Base-by-base conservation (phyloP, 768 basidiomycete species). In the Phylloporus sp. region DNA sequence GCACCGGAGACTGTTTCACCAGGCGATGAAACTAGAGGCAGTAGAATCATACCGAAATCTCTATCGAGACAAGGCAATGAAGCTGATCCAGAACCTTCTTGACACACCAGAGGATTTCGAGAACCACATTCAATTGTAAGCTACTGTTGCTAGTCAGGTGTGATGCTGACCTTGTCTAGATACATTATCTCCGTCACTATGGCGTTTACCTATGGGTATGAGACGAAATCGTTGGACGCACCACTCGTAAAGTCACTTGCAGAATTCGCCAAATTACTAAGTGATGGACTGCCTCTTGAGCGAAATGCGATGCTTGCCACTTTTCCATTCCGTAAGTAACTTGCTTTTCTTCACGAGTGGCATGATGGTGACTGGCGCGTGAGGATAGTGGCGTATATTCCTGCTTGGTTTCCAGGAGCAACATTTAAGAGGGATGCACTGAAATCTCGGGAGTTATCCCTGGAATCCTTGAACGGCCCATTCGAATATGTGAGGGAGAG, bases 101-200 rank as follows among this genome's bases (percentile, higher is more conserved):
- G 54, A 67, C 6, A 47, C 54, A 9, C 65, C 65, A 4, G 28
- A 50, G 28, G 53, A 56, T 26, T 66, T 69, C 31, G 62, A 67
- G 39, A 54, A 47, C 18, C 67, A 66, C 31, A 49, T 67, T 32
- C 55, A 47, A 8, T 39, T 66, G 64, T 68, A 27, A 35, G 56
- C 28, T 12, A 12, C n/a, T 7, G 4, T 36, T 48, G 22, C 5
- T 43, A 24, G 44, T 38, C 15, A 11, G 16, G 35, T 24, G 24
- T 15, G 23, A 27, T 24, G 29, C 35, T 47, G 48, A 54, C 18
- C 13, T 35, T 32, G 6, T 28, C 3, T 18, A 69, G 68, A 29
- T 67, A 69, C 18, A 61, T 69, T 32, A 47, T 65, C 31, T 69
- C 67, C 20, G 63, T 69, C 31, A 69, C 66, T 2, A 69, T 67